A percentile compares a stretch with the other conserved stretches of the same genome.
Conservation (phyloP, 1,284 basidiomycete species). For the Singerocomus inundabilis region DNA sequence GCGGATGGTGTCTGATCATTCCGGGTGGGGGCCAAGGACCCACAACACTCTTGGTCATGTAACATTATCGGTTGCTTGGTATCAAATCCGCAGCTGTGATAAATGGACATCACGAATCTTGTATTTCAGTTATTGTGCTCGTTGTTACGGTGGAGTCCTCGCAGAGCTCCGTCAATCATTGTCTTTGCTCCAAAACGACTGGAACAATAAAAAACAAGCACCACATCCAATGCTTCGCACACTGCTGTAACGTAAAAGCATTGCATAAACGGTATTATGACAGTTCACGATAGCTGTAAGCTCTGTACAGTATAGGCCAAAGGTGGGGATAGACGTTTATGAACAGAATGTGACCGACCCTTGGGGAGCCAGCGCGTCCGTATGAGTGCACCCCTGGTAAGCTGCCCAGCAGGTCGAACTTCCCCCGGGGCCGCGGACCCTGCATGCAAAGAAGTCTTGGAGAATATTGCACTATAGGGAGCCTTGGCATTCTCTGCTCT, state of each 20-base stretch:
- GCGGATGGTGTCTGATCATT: constrained; percentile 10
- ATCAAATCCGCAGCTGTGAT: constrained; percentile 13
- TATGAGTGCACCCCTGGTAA: constrained; percentile 48
- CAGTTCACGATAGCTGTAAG: constrained; percentile 22
- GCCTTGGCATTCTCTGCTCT: constrained; percentile 35
- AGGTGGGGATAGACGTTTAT: constrained; percentile 11
- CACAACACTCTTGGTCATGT: constrained; percentile 29
- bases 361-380: constrained; percentile 30
- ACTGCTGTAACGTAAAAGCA: constrained; percentile 11
- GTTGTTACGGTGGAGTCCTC: constrained; percentile 11
- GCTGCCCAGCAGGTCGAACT: constrained; percentile 44
- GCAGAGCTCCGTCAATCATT: constrained; percentile 4
- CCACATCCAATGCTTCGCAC: neutral
- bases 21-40: constrained; percentile 13
- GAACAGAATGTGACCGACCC: constrained; percentile 17
- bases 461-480: constrained; percentile 24
- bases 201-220: constrained; percentile 16
- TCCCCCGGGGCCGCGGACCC: constrained; percentile 52
- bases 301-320: constrained; percentile 22
- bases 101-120: constrained; percentile 12
- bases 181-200: constrained; percentile 6
- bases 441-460: constrained; percentile 39
- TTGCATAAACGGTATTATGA: neutral
- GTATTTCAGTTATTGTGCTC: constrained; percentile 17
- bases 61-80: constrained; percentile 25